phyloP scores from a whole-genome alignment of 805 yeast genomes.

The Saccharomycopsis fibuligera region DNA sequence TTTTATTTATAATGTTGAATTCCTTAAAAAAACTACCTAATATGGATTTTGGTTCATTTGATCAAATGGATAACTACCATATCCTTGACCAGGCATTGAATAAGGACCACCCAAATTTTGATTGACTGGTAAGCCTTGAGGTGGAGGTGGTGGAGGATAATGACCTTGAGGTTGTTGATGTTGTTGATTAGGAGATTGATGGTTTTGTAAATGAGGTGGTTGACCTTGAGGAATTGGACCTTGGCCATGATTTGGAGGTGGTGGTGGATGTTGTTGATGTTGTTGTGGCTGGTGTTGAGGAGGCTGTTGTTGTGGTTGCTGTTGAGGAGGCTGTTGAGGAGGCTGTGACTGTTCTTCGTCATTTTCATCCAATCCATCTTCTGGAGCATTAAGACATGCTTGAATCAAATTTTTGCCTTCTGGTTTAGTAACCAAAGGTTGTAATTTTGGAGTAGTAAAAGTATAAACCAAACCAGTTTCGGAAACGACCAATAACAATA shows the following conservation, averaged over 20 bases:
- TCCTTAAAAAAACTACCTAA: too few relatives aligned
- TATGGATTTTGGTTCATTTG: conserved; percentile 5
- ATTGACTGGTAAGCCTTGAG: conserved; percentile 4
- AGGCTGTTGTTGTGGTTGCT: conserved; percentile 27
- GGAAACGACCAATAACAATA: conserved; percentile 84
- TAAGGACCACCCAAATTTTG: conserved; percentile 10
- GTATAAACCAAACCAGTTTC: conserved; percentile 99
- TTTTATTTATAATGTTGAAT: too few relatives aligned
- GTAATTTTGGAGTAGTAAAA: conserved; percentile 97
- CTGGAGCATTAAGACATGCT: conserved; percentile 97
- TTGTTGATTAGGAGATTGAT: conserved; percentile 25
- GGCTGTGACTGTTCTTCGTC: conserved; percentile 46
- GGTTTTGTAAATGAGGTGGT: conserved; percentile 27
- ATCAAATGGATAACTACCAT: conserved; percentile 12
- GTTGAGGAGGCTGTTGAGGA: conserved; percentile 27
- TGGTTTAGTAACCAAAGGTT: conserved; percentile 93
- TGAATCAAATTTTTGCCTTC: conserved; percentile 97
- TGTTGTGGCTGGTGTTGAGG: conserved; percentile 30
- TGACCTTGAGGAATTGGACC: conserved; percentile 28
- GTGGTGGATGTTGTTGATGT: conserved; percentile 26
- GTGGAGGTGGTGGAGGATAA: conserved; percentile 9
- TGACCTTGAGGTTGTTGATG: conserved; percentile 24
- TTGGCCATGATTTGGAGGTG: conserved; percentile 23
- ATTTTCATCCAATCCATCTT: conserved; percentile 65
- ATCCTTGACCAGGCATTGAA: conserved; percentile 12